phyloP scores from a whole-genome alignment of 1,284 basidiomycete species.

The Cryptococcus sp. region DNA sequence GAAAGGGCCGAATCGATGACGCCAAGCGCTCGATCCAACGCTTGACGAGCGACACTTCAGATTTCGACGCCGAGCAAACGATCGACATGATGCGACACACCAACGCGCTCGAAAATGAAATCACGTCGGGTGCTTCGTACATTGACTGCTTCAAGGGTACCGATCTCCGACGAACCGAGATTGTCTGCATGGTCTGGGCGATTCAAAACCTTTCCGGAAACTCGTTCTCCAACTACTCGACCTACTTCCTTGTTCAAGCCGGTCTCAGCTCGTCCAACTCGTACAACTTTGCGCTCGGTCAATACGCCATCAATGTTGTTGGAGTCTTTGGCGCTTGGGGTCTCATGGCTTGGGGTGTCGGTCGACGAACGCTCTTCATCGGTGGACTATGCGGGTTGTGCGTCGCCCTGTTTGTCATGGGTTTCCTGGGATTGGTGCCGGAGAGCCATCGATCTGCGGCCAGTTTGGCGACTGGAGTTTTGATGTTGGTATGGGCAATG shows the following conservation, averaged over 20 bases:
- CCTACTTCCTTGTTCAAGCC: conserved; percentile 43
- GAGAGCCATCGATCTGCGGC: conserved; percentile 18
- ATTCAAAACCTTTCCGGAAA: conserved; percentile 35
- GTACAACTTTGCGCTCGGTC: conserved; percentile 37
- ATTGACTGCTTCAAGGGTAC: conserved; percentile 42
- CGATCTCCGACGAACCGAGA: conserved; percentile 30
- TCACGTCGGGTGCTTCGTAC: conserved; percentile 34
- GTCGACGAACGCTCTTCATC: conserved; percentile 49
- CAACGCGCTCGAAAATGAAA: conserved; percentile 18
- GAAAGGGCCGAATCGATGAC: conserved; percentile 23
- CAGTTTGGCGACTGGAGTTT: conserved; percentile 45
- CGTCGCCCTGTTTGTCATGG: conserved; percentile 50
- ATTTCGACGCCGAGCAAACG: conserved; percentile 10
- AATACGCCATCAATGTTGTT: conserved; percentile 36
- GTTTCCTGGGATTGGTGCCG: conserved; percentile 47
- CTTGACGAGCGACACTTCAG: conserved; percentile 6
- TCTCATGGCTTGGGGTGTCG: conserved; percentile 45
- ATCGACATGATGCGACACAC: conserved; percentile 34
- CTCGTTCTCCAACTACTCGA: conserved; percentile 27
- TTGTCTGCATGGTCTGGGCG: conserved; percentile 20
- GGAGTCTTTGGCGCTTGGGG: conserved; percentile 43
- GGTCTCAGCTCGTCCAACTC: conserved; percentile 34
- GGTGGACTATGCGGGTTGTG: conserved; percentile 48
- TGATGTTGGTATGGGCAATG: conserved; percentile 48
- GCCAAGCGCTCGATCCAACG: conserved; percentile 18